Conservation (phyloP, 148 eudicot species). For the Agrostemma githago region DNA sequence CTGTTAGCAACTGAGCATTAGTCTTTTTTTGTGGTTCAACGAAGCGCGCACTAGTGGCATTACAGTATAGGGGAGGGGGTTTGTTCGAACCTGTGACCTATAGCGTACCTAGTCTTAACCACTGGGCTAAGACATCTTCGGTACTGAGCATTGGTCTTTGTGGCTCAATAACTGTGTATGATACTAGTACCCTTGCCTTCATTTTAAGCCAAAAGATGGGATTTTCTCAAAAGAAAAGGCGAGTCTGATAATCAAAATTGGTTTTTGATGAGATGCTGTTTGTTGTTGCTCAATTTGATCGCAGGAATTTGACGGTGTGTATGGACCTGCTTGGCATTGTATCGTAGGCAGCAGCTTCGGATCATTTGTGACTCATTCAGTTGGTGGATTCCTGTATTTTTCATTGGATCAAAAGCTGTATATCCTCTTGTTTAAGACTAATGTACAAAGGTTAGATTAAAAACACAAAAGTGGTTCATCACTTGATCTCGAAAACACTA, state of each 20-base stretch:
- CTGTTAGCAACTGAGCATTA: no score
- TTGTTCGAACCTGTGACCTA: no score
- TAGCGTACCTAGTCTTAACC: no score
- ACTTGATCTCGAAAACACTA: background rate
- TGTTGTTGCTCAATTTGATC: background rate
- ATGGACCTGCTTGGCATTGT: slow-evolving; percentile 99
- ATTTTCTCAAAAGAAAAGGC: background rate
- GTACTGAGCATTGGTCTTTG: no score
- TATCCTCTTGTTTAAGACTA: slow-evolving; percentile 78
- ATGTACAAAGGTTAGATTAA: slow-evolving; percentile 73
- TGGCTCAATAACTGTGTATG: no score
- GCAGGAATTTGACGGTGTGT: slow-evolving; percentile 96
- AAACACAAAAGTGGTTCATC: background rate
- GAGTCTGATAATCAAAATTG: background rate
- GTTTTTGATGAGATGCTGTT: slow-evolving; percentile 7
- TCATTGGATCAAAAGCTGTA: slow-evolving; percentile 87
- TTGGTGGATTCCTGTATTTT: slow-evolving; percentile 89
- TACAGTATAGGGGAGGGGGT: no score
- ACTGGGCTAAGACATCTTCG: no score
- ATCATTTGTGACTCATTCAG: slow-evolving; percentile 94
- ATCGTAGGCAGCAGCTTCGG: slow-evolving; percentile 95
- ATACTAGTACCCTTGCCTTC: background rate
- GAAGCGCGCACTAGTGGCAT: no score
- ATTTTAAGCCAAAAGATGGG: background rate
- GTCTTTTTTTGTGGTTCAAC: no score